Evolutionary conservation across 2,329 filamentous ascomycete genomes (phyloP).

Genomic region (Penicillium vulpinum): DNA sequence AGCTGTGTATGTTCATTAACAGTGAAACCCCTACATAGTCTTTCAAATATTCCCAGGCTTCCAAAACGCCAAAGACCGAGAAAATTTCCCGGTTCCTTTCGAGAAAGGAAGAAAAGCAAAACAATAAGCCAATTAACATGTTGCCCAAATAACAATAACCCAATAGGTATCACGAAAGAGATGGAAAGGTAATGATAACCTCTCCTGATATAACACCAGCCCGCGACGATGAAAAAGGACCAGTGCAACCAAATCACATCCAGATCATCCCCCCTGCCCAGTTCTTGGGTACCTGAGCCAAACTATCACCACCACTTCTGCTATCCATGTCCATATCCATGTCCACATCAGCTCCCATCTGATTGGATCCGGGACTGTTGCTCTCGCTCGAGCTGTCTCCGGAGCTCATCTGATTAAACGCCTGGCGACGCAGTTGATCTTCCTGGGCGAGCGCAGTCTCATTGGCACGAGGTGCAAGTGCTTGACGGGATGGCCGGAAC

Average conservation of each 20-base stretch:
- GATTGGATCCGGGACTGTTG: conserved; percentile 23
- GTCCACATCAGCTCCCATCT: conserved; percentile 29
- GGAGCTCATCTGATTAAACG: conserved; percentile 18
- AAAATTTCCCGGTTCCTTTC: not conserved
- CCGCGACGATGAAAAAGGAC: not conserved
- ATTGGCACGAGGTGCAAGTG: conserved; percentile 26
- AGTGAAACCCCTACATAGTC: not conserved
- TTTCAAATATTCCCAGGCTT: not conserved
- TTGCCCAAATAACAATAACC: not conserved
- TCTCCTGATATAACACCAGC: conserved; percentile 10
- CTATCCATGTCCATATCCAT: conserved; percentile 34
- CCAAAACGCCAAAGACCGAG: not conserved
- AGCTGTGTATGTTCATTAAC: not conserved
- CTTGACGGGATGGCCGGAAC: conserved; percentile 21
- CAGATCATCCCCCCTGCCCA: conserved; percentile 34
- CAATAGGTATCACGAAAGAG: not conserved
- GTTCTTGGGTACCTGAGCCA: conserved; percentile 20
- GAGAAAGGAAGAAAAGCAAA: not conserved
- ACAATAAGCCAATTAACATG: not conserved
- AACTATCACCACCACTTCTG: conserved; percentile 17
- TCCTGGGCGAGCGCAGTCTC: conserved; percentile 18
- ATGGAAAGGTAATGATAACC: not conserved
- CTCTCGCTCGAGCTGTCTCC: conserved; percentile 22
- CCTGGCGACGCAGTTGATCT: conserved; percentile 20
- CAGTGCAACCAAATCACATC: conserved; percentile 25